Evolutionary conservation across 257 asterid species (phyloP).

Genomic region (Petunia secreta): DNA sequence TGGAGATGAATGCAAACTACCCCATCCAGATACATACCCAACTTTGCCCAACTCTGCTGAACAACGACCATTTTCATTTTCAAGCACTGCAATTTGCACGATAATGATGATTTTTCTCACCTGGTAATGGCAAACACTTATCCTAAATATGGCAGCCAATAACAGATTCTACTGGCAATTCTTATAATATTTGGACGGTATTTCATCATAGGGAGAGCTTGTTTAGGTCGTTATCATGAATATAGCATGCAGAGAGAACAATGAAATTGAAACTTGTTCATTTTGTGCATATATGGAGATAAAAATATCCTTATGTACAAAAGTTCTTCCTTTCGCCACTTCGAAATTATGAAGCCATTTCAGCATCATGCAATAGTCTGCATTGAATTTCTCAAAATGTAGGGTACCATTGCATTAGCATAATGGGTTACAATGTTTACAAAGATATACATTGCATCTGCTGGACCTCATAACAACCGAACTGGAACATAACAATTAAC

Average conservation of each 20-base stretch:
- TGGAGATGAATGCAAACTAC: slow-evolving; percentile 76
- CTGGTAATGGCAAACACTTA: background rate
- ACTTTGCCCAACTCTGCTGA: slow-evolving; percentile 52
- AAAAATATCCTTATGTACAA: background rate
- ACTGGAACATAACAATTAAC: background rate
- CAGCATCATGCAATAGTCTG: background rate
- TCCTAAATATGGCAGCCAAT: background rate
- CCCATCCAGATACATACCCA: slow-evolving; percentile 69
- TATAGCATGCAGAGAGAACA: background rate
- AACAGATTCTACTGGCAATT: background rate
- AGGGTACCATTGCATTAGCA: background rate
- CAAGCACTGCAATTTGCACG: slow-evolving; percentile 26
- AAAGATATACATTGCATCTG: background rate
- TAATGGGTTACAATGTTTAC: background rate
- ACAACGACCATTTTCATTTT: slow-evolving; percentile 28
- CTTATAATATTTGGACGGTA: background rate
- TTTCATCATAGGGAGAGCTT: background rate
- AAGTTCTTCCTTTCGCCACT: background rate
- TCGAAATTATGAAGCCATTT: background rate
- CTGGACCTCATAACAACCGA: background rate
- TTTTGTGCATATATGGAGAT: background rate
- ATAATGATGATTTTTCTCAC: slow-evolving; percentile 23
- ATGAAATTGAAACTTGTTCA: background rate
- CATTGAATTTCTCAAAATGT: background rate
- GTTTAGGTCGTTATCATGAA: background rate